Evolutionary conservation across 441 rosid genomes (phyloP).

Genomic region (Populus tomentosa): DNA sequence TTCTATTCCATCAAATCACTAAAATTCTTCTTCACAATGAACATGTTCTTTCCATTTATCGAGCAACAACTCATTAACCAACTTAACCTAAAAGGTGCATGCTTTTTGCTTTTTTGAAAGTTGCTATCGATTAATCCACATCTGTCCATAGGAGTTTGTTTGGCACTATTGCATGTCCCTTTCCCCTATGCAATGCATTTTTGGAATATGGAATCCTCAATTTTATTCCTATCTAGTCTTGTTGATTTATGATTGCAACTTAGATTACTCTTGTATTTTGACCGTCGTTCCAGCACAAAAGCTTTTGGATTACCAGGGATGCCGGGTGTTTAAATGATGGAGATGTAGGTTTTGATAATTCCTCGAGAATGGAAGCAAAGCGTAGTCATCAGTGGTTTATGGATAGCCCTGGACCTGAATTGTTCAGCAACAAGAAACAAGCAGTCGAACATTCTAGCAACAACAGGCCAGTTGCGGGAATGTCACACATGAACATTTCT

Average conservation of each 20-base stretch:
- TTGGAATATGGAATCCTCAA: conserved; percentile 1
- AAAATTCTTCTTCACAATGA: too few relatives aligned
- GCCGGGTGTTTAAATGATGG: conserved; percentile 30
- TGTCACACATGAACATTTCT: conserved; percentile 29
- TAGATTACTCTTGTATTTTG: not conserved
- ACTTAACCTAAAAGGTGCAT: not conserved
- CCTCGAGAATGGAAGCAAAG: conserved; percentile 48
- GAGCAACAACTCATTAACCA: too few relatives aligned
- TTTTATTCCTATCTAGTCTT: conserved; percentile 6
- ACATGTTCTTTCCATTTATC: too few relatives aligned
- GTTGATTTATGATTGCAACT: conserved; percentile 8
- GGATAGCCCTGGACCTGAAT: conserved; percentile 47
- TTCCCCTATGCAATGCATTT: not conserved
- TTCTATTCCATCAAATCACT: too few relatives aligned
- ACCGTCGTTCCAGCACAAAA: conserved; percentile 34
- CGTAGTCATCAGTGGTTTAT: conserved; percentile 62
- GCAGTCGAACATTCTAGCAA: conserved; percentile 37
- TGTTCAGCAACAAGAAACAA: conserved; percentile 61
- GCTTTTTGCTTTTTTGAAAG: not conserved
- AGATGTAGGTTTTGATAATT: conserved; percentile 42
- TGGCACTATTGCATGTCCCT: not conserved
- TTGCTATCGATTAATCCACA: not conserved
- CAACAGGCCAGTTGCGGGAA: conserved; percentile 34
- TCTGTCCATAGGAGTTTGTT: not conserved
- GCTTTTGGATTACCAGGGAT: conserved; percentile 49